phyloP scores from a whole-genome alignment of 306 rosid species.

The Mimosa pudica region DNA sequence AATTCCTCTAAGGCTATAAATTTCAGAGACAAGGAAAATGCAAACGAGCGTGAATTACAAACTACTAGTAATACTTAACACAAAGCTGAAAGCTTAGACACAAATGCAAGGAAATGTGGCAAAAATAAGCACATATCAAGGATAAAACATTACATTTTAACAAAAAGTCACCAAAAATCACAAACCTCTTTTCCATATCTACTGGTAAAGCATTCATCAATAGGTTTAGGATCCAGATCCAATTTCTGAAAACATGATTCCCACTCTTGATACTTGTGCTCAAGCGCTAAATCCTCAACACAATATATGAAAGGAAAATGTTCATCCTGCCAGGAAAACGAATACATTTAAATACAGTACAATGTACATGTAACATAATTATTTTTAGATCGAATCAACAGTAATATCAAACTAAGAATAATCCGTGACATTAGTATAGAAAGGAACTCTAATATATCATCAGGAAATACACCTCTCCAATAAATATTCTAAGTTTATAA shows the following conservation, averaged over 20 bases:
- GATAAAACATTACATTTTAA: neutral
- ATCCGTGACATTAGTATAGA: neutral
- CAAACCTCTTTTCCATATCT: constrained; percentile 77
- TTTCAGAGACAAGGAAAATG: neutral
- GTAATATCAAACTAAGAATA: constrained; percentile 18
- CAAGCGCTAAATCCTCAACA: constrained; percentile 53
- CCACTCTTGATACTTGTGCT: constrained; percentile 53
- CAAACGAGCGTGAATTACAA: neutral
- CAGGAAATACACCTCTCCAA: neutral
- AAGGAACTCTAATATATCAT: neutral
- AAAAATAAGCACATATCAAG: neutral
- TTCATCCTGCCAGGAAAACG: constrained; percentile 51
- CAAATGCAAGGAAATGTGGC: neutral
- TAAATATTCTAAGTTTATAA: neutral
- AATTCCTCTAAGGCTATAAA: neutral
- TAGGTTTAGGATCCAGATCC: constrained; percentile 61
- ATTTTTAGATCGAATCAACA: neutral
- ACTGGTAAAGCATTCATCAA: constrained; percentile 60
- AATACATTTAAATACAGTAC: constrained; percentile 11
- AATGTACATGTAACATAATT: constrained; percentile 17
- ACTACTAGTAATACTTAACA: neutral
- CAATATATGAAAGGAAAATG: constrained; percentile 83
- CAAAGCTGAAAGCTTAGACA: neutral
- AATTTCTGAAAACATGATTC: constrained; percentile 69
- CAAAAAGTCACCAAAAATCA: constrained; percentile 11